Evolutionary conservation across 768 basidiomycete genomes (phyloP).

Genomic region (Amanita exitialis): DNA sequence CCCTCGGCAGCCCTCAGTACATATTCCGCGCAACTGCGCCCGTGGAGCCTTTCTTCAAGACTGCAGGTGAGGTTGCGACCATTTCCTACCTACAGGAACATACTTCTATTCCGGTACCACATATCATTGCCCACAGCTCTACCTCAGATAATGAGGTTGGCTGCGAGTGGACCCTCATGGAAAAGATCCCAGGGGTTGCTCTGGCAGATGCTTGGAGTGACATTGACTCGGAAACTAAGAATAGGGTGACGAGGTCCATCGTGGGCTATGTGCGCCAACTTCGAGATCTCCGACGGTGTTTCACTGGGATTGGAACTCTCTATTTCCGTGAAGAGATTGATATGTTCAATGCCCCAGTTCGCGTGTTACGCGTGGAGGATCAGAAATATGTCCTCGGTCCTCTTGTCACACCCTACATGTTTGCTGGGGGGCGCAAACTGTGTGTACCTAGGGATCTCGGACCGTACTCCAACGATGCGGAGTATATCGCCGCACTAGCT

Average conservation of each 20-base stretch:
- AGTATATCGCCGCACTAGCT: conserved; percentile 8
- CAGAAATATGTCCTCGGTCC: conserved; percentile 5
- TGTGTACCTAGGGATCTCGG: conserved; percentile 9
- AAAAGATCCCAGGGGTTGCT: conserved; percentile 12
- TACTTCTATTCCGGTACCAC: conserved; percentile 12
- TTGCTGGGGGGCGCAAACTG: conserved; percentile 9
- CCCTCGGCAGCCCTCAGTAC: conserved; percentile 1
- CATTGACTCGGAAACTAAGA: conserved; percentile 3
- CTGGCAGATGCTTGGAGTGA: conserved; percentile 8
- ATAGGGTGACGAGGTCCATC: conserved; percentile 3
- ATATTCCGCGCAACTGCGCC: conserved; percentile 5
- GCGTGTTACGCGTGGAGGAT: conserved; percentile 3
- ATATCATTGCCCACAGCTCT: conserved; percentile 10
- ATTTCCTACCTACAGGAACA: conserved; percentile 8
- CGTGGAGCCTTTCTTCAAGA: conserved; percentile 5
- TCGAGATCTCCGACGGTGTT: conserved; percentile 3
- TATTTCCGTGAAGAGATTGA: conserved; percentile 5
- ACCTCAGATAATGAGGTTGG: conserved; percentile 11
- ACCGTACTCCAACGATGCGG: conserved; percentile 9
- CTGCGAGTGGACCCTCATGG: conserved; percentile 13
- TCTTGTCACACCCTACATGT: conserved; percentile 8
- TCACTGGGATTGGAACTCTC: conserved; percentile 6
- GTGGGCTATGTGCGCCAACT: conserved; percentile 4
- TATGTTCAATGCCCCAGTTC: conserved; percentile 1
- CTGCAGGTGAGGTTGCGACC: conserved; percentile 10